Evolutionary conservation across 2,329 filamentous ascomycete genomes (phyloP).

Genomic region (Rhexocercosporidium sp.): DNA sequence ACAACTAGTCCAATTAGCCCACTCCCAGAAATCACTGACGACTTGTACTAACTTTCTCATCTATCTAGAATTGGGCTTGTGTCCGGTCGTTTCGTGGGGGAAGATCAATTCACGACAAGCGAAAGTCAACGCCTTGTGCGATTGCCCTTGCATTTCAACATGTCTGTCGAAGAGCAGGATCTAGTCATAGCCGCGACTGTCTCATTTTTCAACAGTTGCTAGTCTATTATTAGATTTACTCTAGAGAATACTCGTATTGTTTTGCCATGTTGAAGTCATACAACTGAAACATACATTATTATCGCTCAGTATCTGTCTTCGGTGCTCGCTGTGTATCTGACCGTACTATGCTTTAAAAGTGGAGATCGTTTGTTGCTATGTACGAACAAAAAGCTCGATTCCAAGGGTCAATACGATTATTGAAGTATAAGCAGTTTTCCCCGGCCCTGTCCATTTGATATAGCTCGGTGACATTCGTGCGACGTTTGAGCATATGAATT

Average conservation of each 20-base stretch:
- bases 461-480: no score
- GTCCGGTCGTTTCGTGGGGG: slow-evolving; percentile 7
- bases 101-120: neutral
- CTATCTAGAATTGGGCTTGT: neutral
- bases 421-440: no score
- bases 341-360: no score
- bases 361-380: no score
- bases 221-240: neutral
- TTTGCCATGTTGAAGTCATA: neutral
- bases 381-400: no score
- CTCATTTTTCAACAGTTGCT: neutral
- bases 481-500: no score
- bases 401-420: no score
- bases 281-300: no score
- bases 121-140: slow-evolving; percentile 7
- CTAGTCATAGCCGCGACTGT: neutral
- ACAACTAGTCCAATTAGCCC: neutral
- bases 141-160: neutral
- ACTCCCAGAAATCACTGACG: neutral
- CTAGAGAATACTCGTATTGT: neutral
- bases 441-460: no score
- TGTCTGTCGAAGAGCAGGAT: neutral
- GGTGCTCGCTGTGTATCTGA: no score
- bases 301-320: no score
- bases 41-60: neutral